Evolutionary conservation across 2,329 filamentous ascomycete species (phyloP).

Genomic region (Clonostachys rosea): DNA sequence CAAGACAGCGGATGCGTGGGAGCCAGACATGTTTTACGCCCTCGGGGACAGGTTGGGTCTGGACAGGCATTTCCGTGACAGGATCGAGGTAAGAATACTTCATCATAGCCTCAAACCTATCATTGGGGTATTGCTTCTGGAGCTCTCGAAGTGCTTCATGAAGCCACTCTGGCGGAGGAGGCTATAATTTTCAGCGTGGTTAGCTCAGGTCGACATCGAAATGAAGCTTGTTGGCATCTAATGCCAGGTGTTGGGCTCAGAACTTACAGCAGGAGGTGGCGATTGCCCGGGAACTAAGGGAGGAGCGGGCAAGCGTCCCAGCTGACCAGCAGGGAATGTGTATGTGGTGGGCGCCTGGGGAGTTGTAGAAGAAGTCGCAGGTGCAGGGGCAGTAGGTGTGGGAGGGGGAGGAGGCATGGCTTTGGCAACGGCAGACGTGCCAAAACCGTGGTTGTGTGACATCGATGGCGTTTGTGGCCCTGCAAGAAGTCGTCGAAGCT

Average conservation of each 20-base stretch:
- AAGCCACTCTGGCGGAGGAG: conserved; percentile 85
- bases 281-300: conserved; percentile 54
- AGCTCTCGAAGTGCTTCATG: conserved; percentile 67
- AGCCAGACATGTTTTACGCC: conserved; percentile 77
- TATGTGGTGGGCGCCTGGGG: conserved; percentile 14
- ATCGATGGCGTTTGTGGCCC: conserved; percentile 26
- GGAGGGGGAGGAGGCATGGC: conserved; percentile 30
- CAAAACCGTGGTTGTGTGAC: conserved; percentile 21
- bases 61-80: conserved; percentile 60
- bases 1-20: conserved; percentile 84
- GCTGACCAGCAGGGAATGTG: conserved; percentile 43
- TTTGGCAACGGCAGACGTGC: conserved; percentile 18
- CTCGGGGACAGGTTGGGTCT: conserved; percentile 50
- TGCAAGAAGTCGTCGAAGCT: conserved; percentile 58
- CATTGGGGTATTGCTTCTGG: conserved; percentile 63
- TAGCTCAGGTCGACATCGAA: not conserved
- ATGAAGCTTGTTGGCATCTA: conserved; percentile 8
- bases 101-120: conserved; percentile 88
- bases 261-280: conserved; percentile 56
- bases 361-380: conserved; percentile 22
- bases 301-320: conserved; percentile 65
- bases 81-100: conserved; percentile 79
- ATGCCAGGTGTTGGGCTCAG: not conserved
- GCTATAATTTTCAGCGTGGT: conserved; percentile 40
- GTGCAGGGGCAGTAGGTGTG: conserved; percentile 31